phyloP scores from a whole-genome alignment of 495 filamentous ascomycete genomes.

The Penicillium verhagenii region DNA sequence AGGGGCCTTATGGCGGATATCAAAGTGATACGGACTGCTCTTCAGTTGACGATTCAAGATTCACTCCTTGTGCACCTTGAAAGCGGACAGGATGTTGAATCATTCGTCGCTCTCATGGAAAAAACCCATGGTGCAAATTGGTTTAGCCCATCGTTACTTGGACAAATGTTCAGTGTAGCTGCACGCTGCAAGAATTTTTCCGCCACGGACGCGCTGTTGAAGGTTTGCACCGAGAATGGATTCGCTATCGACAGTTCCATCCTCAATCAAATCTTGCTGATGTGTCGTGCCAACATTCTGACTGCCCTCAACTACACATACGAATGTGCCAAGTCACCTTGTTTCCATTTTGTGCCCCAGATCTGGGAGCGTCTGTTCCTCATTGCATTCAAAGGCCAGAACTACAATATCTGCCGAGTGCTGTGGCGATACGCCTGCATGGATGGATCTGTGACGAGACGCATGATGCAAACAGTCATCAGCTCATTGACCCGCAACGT shows the following conservation, averaged over 20 bases:
- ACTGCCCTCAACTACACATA: conserved; percentile 22
- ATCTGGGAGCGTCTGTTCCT: conserved; percentile 39
- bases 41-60: conserved; percentile 35
- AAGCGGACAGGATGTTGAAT: conserved; percentile 30
- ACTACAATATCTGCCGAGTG: conserved; percentile 46
- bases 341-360: conserved; percentile 7
- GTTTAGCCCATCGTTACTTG: conserved; percentile 33
- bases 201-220: conserved; percentile 26
- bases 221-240: conserved; percentile 26
- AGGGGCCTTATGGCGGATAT: conserved; percentile 30
- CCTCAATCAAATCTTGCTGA: conserved; percentile 20
- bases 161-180: conserved; percentile 36
- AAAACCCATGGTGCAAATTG: conserved; percentile 30
- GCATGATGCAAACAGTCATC: conserved; percentile 34
- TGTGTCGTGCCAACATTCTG: conserved; percentile 23
- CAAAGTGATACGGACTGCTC: conserved; percentile 18
- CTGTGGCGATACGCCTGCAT: conserved; percentile 52
- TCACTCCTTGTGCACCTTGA: conserved; percentile 34
- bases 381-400: conserved; percentile 34
- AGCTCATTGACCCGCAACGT: conserved; percentile 28
- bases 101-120: conserved; percentile 35
- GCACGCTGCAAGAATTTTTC: conserved; percentile 19
- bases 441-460: conserved; percentile 27
- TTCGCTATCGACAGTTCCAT: conserved; percentile 19
- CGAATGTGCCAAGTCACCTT: conserved; percentile 13